A percentile compares a stretch with the other conserved stretches of the same genome.
Conservation (phyloP, 768 basidiomycete species). For the Cystobasidiopsis lactophilus region DNA sequence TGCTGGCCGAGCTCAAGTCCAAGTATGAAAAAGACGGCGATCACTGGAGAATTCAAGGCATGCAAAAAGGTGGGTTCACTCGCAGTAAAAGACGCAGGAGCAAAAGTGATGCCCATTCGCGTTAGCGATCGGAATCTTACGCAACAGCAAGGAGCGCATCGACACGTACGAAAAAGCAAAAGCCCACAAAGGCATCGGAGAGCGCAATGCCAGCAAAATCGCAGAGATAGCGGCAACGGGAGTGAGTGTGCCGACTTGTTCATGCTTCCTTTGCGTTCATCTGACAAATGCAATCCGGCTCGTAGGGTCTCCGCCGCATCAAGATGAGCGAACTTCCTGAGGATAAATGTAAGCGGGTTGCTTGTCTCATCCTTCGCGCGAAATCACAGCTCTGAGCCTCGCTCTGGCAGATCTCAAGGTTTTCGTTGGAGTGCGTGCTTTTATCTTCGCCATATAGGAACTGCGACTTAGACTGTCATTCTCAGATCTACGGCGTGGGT, state of each 20-base stretch:
- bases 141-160: conserved; percentile 3
- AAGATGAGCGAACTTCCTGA: conserved; percentile 33
- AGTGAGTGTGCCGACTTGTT: too few relatives aligned
- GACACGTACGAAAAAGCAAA: conserved; percentile 11
- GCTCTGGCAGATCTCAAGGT: too few relatives aligned
- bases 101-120: neutral
- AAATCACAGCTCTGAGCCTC: too few relatives aligned
- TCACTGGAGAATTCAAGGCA: too few relatives aligned
- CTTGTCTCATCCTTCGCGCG: too few relatives aligned
- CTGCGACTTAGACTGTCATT: neutral
- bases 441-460: conserved; percentile 26
- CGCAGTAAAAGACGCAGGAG: conserved; percentile 1
- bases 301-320: neutral
- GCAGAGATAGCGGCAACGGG: conserved; percentile 12
- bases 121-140: conserved; percentile 5
- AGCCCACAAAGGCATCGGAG: conserved; percentile 5
- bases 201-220: conserved; percentile 8
- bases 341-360: too few relatives aligned
- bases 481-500: conserved; percentile 22
- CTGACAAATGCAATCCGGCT: too few relatives aligned
- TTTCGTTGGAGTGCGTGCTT: conserved; percentile 68
- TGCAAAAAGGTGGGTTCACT: conserved; percentile 3
- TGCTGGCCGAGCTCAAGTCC: conserved; percentile 1
- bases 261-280: too few relatives aligned
- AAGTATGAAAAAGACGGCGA: conserved; percentile 5